phyloP scores from a whole-genome alignment of 2,329 filamentous ascomycete species.

The Sclerotinia nivalis region DNA sequence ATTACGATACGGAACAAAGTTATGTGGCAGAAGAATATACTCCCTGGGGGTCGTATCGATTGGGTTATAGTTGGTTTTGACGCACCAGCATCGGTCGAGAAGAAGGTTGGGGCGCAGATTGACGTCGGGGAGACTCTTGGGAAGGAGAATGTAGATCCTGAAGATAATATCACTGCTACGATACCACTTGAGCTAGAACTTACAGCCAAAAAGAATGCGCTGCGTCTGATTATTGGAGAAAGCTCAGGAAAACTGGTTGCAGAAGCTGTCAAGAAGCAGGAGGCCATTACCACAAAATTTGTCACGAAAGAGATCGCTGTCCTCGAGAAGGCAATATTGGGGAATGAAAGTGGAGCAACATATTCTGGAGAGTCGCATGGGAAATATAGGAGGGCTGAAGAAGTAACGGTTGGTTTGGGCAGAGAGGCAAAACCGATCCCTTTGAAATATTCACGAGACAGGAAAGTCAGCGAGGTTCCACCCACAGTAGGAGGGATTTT shows the following conservation, averaged over 20 bases:
- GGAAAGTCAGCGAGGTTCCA: background rate
- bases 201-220: background rate
- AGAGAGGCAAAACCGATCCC: background rate
- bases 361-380: background rate
- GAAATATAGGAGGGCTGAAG: background rate
- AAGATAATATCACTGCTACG: too few species aligned
- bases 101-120: background rate
- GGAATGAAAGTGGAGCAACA: too few species aligned
- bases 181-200: background rate
- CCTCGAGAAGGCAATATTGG: background rate
- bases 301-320: background rate
- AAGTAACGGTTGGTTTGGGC: background rate
- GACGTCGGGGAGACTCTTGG: too few species aligned
- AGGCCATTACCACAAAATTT: background rate
- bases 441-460: background rate
- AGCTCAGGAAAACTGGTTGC: background rate
- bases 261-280: background rate
- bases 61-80: constrained; percentile 15
- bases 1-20: background rate
- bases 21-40: background rate
- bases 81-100: background rate
- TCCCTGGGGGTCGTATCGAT: background rate
- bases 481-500: background rate
- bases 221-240: background rate
- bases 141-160: too few species aligned